Base-by-base conservation (phyloP, 164 flowering plant species). In the Stephania cephalantha region DNA sequence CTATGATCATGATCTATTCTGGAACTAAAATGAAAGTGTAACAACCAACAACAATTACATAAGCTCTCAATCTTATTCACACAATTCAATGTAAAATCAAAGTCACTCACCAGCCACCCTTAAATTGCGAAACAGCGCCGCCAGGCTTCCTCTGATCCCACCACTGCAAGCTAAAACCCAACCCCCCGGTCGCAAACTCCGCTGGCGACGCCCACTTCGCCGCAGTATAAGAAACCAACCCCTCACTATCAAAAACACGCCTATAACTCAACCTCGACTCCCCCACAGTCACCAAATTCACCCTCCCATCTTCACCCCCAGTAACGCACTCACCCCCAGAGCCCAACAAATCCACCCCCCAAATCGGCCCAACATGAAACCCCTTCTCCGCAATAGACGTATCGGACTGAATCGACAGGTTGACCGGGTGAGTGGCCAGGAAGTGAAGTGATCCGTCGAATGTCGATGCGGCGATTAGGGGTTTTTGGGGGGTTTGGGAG, bases 101-200 rank as follows among this genome's bases (percentile, higher is more conserved):
- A 35, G 5, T 13, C 63, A 65, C 87, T 84, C 76, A 94, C 98
- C 98, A 87, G 69, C 82, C 79, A 55, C 85, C 89, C 83, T 88
- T 92, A 71, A 91, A 85, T 83, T 87, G 89, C 31, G 86, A 82
- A 79, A 85, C 98, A 0, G 87, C 72, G 3, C 89, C 96, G 8
- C 92, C 95, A 2, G 93, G 86, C 77, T 86, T 89, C 79, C 99
- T 84, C 81, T 76, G 85, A 87, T 95, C 99, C 98, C 99, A 95
- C 95, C 93, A 93, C 70, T 93, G 97, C 29, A 95, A 84, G 13
- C 92, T 74, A 79, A 86, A 88, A 65, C 99, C 97, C 69, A 81
- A 84, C 4, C 92, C 96, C 2, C 98, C 99, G 0, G 98, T 95
- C 0, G 83, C 95, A 78, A 95, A 91, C 86, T 95, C 99, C 44